Evolutionary conservation across 2,329 filamentous ascomycete species (phyloP).

Genomic region (Scolecobasidium constrictum): DNA sequence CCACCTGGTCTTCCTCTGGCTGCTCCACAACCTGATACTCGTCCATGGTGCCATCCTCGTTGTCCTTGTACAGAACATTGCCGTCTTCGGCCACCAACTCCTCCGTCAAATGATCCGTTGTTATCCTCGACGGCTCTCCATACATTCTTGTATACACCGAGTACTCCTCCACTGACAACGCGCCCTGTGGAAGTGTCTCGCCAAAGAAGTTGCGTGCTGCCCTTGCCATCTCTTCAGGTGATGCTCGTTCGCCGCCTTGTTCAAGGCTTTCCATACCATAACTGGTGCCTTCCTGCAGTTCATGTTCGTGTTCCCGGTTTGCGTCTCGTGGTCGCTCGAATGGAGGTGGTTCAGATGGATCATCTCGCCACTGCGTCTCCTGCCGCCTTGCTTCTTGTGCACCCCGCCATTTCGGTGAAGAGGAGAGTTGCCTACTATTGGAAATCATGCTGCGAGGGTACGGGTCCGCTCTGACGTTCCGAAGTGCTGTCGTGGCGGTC

Average conservation of each 20-base stretch:
- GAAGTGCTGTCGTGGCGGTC: too few species aligned
- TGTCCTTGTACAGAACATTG: constrained; percentile 40
- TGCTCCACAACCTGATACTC: constrained; percentile 35
- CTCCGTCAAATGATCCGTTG: constrained; percentile 44
- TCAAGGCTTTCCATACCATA: background rate
- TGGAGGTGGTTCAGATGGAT: too few species aligned
- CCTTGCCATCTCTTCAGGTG: constrained; percentile 19
- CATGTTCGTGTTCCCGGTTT: too few species aligned
- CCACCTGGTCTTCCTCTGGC: constrained; percentile 15
- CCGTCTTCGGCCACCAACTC: constrained; percentile 30
- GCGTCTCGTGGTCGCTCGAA: too few species aligned
- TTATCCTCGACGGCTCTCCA: constrained; percentile 59
- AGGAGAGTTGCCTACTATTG: too few species aligned
- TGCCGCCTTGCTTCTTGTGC: background rate
- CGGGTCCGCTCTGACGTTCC: too few species aligned
- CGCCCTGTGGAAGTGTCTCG: constrained; percentile 61
- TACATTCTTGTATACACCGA: constrained; percentile 70
- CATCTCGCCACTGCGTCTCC: too few species aligned
- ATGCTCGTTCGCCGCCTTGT: background rate
- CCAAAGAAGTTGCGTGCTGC: constrained; percentile 65
- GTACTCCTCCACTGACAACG: constrained; percentile 61
- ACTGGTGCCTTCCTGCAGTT: too few species aligned
- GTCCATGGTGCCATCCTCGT: constrained; percentile 47
- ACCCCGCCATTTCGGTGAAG: background rate
- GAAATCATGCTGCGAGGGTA: too few species aligned